Evolutionary conservation across 495 filamentous ascomycete genomes (phyloP).

Genomic region (Talaromyces wortmannii): DNA sequence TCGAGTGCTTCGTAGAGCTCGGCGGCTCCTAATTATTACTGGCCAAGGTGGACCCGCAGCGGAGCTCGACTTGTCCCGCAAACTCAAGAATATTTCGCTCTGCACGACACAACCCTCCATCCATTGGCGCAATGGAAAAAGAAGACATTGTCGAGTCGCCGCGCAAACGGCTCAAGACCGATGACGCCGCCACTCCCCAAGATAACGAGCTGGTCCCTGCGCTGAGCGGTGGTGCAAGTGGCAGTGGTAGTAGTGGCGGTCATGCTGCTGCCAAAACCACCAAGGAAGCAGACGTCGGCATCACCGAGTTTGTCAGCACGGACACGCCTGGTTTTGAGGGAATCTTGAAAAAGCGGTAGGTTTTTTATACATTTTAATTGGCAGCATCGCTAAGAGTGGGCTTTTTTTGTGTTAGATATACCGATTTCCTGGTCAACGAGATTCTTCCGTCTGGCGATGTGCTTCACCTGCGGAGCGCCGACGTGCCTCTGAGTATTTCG

Average conservation of each 20-base stretch:
- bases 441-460: slow-evolving; percentile 74
- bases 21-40: too few relatives aligned
- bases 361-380: slow-evolving; percentile 2
- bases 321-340: slow-evolving; percentile 45
- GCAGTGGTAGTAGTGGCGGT: not conserved
- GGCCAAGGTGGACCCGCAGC: not conserved
- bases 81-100: not conserved
- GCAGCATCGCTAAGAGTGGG: not conserved
- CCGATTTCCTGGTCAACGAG: slow-evolving; percentile 94
- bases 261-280: slow-evolving; percentile 24
- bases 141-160: slow-evolving; percentile 33
- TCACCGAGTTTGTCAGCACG: slow-evolving; percentile 46
- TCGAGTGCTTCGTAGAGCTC: not conserved
- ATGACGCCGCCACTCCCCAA: slow-evolving; percentile 12
- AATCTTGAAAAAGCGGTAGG: slow-evolving; percentile 52
- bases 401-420: slow-evolving; percentile 53
- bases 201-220: slow-evolving; percentile 12
- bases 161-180: slow-evolving; percentile 34
- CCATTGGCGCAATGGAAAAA: slow-evolving; percentile 25
- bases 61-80: slow-evolving; percentile 1
- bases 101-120: not conserved
- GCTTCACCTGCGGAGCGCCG: slow-evolving; percentile 58
- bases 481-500: slow-evolving; percentile 12
- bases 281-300: slow-evolving; percentile 45
- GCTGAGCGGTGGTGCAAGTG: slow-evolving; percentile 4